Conservation (phyloP, 768 basidiomycete genomes). For the Leccinum imitatum region DNA sequence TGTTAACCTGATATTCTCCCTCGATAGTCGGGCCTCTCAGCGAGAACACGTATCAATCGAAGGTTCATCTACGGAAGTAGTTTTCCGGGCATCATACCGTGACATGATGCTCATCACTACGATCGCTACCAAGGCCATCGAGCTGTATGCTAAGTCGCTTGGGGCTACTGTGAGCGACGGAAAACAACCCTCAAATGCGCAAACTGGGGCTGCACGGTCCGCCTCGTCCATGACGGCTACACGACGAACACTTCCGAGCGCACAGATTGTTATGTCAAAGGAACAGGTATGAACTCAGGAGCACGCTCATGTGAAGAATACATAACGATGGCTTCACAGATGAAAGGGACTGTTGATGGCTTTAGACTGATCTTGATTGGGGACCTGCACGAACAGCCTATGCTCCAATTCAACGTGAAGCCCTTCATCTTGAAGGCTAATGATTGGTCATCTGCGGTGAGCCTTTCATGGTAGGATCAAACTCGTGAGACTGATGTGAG, state of each 20-base stretch:
- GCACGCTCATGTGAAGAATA: background rate
- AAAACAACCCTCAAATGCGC: slow-evolving; percentile 11
- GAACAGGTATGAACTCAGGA: slow-evolving; percentile 61
- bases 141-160: slow-evolving; percentile 59
- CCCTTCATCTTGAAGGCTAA: slow-evolving; percentile 80
- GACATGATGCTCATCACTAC: slow-evolving; percentile 88
- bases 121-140: slow-evolving; percentile 84
- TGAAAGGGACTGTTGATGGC: slow-evolving; percentile 85
- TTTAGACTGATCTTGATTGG: slow-evolving; percentile 93
- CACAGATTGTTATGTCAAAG: slow-evolving; percentile 63
- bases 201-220: slow-evolving; percentile 4
- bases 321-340: slow-evolving; percentile 40
- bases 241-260: slow-evolving; percentile 29
- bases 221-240: slow-evolving; percentile 4
- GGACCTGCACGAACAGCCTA: slow-evolving; percentile 91
- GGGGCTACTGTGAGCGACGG: slow-evolving; percentile 12
- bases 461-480: slow-evolving; percentile 13
- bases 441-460: slow-evolving; percentile 93
- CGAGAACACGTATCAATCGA: slow-evolving; percentile 81
- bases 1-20: slow-evolving; percentile 80
- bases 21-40: slow-evolving; percentile 79
- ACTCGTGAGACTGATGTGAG: slow-evolving; percentile 1
- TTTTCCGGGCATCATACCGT: slow-evolving; percentile 93
- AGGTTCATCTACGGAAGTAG: slow-evolving; percentile 73
- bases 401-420: slow-evolving; percentile 85